Conservation (phyloP, 169 alveolate genomes). For the Babesia sp. region DNA sequence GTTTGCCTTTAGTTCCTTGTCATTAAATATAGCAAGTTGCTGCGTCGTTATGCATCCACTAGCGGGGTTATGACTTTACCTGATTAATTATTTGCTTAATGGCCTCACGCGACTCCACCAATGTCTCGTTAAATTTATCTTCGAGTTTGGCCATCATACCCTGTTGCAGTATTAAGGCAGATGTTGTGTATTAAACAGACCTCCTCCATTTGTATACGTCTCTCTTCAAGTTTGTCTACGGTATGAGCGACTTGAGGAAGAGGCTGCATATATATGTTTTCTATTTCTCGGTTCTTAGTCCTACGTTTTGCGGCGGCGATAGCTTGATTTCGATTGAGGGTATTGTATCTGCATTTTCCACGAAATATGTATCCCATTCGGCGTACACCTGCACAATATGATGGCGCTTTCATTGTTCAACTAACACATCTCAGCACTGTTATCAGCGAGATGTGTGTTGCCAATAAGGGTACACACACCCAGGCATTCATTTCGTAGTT, state of each 20-base stretch:
- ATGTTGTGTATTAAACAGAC: conserved; percentile 13
- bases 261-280: conserved; percentile 57
- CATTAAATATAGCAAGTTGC: conserved; percentile 34
- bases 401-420: not conserved
- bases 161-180: not conserved
- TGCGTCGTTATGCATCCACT: not conserved
- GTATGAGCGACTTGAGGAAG: conserved; percentile 77
- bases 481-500: not conserved
- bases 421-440: conserved; percentile 20
- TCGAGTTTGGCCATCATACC: conserved; percentile 68
- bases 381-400: conserved; percentile 9
- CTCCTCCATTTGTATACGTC: conserved; percentile 75
- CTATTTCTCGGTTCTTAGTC: not conserved
- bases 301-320: conserved; percentile 79
- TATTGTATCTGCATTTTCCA: conserved; percentile 65
- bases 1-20: conserved; percentile 29
- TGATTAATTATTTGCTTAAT: conserved; percentile 41
- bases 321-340: conserved; percentile 80
- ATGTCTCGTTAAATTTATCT: conserved; percentile 49
- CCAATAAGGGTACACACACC: conserved; percentile 10
- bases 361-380: conserved; percentile 60
- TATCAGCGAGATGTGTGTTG: not conserved
- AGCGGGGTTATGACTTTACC: not conserved
- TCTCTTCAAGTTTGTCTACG: conserved; percentile 65
- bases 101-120: conserved; percentile 49